Base-by-base conservation (phyloP, 2,329 filamentous ascomycete genomes). In the Penicillium sp. region DNA sequence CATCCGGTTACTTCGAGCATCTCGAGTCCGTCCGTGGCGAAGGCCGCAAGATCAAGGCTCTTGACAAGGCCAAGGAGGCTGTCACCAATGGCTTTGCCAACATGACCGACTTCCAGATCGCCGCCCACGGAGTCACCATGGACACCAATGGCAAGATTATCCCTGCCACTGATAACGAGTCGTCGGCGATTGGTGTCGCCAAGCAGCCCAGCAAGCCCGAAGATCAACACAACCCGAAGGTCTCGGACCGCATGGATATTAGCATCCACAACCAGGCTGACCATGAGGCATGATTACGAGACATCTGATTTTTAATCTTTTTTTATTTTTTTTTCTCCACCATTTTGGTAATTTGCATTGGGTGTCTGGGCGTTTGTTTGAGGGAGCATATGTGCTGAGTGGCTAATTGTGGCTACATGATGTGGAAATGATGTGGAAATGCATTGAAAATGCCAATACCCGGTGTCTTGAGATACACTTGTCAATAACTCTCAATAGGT, bases 1-100 rank as follows among this genome's bases (percentile, higher is more conserved):
- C 88, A 1, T 83, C 87, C 7, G 87, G 84, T 38, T 97, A 97
- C 77, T 94, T 97, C 66, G 86, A 90, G 64, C 90, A 91, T 68
- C 81, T 96, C 6, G 88, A 90, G 75, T 79, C 82, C 58, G 76
- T 92, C 19, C 82, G 90, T 53, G 89, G 88, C 47, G 87, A 90
- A 73, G 88, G 84, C 61, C 81, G 83, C 61, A 89, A 89, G 75
- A 72, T 84, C 62, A 89, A 89, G 74, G 81, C 86, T 19, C 75
- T 89, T 62, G 84, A 88, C 66, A 83, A 79, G 45, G 87, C 87
- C 4, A 81, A 86, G 64, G 81, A 87, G 62, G 86, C 86, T 5
- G 84, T 89, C 17, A 73, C 85, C n/a, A 79, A 85, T 49, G 86
- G 87, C 12, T 78, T 82, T 35, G 86, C 86, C 42, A 83, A 82